These are phyloP conservation scores for Ephemerocybe angulata DNA, from an alignment of 768 basidiomycete genomes.

Conservation along the genomic window DNA sequence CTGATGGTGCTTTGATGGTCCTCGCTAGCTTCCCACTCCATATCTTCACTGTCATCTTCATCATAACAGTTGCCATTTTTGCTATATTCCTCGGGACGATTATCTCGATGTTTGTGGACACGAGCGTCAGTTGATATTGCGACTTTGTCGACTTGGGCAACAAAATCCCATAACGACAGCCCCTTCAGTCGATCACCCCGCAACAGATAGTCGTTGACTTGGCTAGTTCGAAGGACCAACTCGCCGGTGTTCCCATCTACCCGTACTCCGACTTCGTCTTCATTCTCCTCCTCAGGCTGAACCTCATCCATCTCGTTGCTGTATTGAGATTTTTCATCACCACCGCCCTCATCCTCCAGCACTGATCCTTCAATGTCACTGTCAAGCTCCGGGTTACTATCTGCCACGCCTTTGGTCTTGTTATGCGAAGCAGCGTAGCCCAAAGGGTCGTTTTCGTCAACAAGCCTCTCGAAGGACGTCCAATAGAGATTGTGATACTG, in stretches of 20 bases:
- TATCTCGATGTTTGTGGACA: slow-evolving; percentile 2
- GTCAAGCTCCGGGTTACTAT: background rate
- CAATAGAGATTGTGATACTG: slow-evolving; percentile 32
- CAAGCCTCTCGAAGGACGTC: slow-evolving; percentile 25
- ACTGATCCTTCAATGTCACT: background rate
- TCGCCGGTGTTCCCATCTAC: too few species aligned
- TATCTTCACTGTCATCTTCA: background rate
- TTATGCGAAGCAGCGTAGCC: background rate
- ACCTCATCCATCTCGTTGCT: too few species aligned
- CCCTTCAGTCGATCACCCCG: slow-evolving; percentile 14
- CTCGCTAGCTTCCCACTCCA: background rate
- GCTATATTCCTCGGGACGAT: slow-evolving; percentile 7
- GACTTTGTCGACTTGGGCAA: slow-evolving; percentile 19
- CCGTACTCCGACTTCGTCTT: background rate
- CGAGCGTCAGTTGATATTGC: background rate
- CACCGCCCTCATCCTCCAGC: too few species aligned
- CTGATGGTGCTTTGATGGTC: background rate
- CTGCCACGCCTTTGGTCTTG: background rate
- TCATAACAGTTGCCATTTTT: too few species aligned
- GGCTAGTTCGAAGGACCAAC: background rate
- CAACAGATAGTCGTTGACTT: slow-evolving; percentile 21
- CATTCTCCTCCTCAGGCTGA: background rate
- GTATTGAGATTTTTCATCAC: too few species aligned
- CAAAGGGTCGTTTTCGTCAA: slow-evolving; percentile 13
- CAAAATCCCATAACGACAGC: slow-evolving; percentile 28